Conservation (phyloP, 2,329 filamentous ascomycete genomes). For the Paecilomyces niveus region DNA sequence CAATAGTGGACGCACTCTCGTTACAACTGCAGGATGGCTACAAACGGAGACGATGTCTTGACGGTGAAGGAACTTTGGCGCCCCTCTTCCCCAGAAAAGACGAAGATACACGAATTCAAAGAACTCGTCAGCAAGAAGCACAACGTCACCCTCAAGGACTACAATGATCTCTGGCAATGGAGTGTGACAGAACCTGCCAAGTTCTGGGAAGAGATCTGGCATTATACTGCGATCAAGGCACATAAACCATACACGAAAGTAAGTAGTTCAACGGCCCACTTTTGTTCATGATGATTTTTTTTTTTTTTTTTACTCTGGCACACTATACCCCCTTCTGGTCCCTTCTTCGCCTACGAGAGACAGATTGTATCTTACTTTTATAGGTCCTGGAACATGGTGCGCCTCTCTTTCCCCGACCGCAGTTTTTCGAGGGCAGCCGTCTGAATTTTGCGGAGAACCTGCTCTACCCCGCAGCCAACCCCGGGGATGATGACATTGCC, state of each 20-base stretch:
- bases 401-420: constrained; percentile 76
- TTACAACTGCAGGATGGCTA: constrained; percentile 1
- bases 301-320: not conserved
- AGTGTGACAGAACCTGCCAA: constrained; percentile 66
- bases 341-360: not conserved
- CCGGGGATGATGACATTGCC: constrained; percentile 55
- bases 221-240: constrained; percentile 68
- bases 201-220: constrained; percentile 85
- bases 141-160: constrained; percentile 54
- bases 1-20: not conserved
- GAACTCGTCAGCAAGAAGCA: constrained; percentile 62
- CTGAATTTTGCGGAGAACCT: constrained; percentile 96
- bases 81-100: constrained; percentile 59
- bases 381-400: constrained; percentile 62
- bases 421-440: constrained; percentile 71
- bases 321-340: not conserved
- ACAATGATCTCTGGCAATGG: constrained; percentile 76
- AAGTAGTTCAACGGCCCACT: constrained; percentile 7
- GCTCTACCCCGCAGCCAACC: constrained; percentile 62
- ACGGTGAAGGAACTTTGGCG: constrained; percentile 56
- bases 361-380: not conserved
- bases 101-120: constrained; percentile 67
- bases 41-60: not conserved
- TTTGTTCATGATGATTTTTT: not conserved
- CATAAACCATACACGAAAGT: constrained; percentile 49